Evolutionary conservation across 192 early-diverging fungal species (phyloP).

Genomic region (Mortierella antarctica): DNA sequence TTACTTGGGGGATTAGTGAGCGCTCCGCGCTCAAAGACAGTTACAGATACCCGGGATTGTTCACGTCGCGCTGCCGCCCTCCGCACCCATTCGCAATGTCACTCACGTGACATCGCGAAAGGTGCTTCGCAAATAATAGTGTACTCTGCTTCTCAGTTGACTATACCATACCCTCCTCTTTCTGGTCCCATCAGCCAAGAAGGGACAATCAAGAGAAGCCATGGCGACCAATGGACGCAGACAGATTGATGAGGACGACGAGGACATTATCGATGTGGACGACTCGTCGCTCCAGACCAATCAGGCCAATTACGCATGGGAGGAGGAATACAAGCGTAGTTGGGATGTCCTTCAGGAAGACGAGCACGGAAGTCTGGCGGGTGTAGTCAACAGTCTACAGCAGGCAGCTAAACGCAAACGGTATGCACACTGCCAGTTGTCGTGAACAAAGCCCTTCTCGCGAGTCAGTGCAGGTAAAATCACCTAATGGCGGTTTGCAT

Average conservation of each 20-base stretch:
- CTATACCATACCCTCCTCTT: neutral
- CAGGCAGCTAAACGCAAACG: constrained; percentile 75
- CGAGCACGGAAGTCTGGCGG: constrained; percentile 82
- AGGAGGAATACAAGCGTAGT: constrained; percentile 94
- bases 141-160: no score
- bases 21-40: no score
- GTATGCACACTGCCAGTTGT: constrained; percentile 22
- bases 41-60: no score
- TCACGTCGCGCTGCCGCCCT: no score
- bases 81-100: no score
- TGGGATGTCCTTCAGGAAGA: constrained; percentile 96
- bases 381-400: constrained; percentile 78
- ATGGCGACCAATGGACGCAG: constrained; percentile 51
- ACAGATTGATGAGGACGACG: constrained; percentile 41
- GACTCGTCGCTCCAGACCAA: constrained; percentile 60
- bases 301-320: constrained; percentile 88
- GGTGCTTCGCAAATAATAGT: no score
- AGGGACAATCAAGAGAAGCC: neutral
- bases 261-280: constrained; percentile 68
- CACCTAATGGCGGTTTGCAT: constrained; percentile 26
- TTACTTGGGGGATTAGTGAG: no score
- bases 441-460: no score
- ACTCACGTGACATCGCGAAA: no score
- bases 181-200: neutral
- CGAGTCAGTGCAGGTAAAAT: no score